Conservation (phyloP, 2,329 filamentous ascomycete genomes). For the Zymoseptoria tritici region DNA sequence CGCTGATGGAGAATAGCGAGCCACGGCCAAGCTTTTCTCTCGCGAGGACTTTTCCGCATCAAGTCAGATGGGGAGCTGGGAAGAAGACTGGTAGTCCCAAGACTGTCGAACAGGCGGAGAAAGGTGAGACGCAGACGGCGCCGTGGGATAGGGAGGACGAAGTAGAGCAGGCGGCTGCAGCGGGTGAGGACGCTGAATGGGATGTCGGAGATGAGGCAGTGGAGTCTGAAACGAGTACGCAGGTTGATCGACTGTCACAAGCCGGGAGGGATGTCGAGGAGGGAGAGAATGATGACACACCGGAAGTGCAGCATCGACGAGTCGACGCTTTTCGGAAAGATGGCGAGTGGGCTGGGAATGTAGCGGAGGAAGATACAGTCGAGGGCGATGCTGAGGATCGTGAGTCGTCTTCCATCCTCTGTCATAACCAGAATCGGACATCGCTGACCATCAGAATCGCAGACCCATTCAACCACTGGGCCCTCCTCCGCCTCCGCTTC, state of each 20-base stretch:
- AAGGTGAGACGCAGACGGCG: conserved; percentile 19
- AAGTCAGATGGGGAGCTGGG: conserved; percentile 13
- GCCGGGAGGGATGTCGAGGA: not conserved
- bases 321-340: conserved; percentile 5
- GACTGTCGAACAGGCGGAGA: conserved; percentile 12
- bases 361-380: conserved; percentile 7
- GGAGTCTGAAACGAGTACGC: conserved; percentile 1
- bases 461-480: conserved; percentile 42
- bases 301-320: not conserved
- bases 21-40: conserved; percentile 19
- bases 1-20: conserved; percentile 18
- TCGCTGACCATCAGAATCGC: not conserved
- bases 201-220: conserved; percentile 4
- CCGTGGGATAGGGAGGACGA: conserved; percentile 13
- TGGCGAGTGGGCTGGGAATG: conserved; percentile 4
- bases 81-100: conserved; percentile 1
- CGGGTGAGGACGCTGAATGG: not conserved
- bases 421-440: not conserved
- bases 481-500: conserved; percentile 42
- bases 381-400: conserved; percentile 4
- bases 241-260: not conserved
- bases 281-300: not conserved
- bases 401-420: not conserved
- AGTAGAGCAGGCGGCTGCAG: not conserved
- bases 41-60: conserved; percentile 22